Percentiles rank a stretch among this genome's conserved stretches.
Conservation (phyloP, 805 yeast genomes). For the Vanderwaltozyma tropicalis region DNA sequence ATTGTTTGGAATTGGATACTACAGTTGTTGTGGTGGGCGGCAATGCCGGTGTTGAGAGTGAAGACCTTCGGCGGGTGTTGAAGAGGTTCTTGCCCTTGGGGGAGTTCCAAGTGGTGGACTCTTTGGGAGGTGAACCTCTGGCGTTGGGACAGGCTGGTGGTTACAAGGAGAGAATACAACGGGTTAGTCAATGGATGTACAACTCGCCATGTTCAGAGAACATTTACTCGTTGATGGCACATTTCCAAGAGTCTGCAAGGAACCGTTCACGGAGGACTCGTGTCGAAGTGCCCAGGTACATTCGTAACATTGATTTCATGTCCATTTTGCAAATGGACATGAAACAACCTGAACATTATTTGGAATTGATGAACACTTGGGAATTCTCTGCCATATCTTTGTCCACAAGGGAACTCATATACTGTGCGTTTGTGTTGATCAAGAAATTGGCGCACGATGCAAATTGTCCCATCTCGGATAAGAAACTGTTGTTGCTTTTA, state of each 20-base stretch:
- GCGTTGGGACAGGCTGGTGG: too few species aligned
- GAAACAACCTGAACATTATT: conserved; percentile 5
- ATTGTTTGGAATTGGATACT: too few species aligned
- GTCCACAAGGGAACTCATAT: conserved; percentile 18
- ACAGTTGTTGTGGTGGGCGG: too few species aligned
- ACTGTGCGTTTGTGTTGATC: conserved; percentile 20
- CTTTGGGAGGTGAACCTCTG: too few species aligned
- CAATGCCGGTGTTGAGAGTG: too few species aligned
- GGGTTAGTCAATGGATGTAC: not conserved
- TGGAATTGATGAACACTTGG: conserved; percentile 20
- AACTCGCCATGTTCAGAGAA: conserved; percentile 8
- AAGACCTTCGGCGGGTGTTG: too few species aligned
- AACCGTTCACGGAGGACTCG: not conserved
- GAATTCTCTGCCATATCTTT: conserved; percentile 22
- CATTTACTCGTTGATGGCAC: conserved; percentile 24
- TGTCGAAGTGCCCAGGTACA: conserved; percentile 5
- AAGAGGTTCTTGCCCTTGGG: too few species aligned
- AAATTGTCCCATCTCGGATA: conserved; percentile 24
- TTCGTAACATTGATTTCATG: conserved; percentile 14
- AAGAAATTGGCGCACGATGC: conserved; percentile 12
- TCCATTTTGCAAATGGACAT: conserved; percentile 1
- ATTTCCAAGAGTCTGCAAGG: conserved; percentile 6
- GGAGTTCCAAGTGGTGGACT: too few species aligned
- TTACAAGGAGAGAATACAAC: too few species aligned
- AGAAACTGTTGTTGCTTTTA: conserved; percentile 47